Percentiles rank a stretch among this genome's conserved stretches.
Evolutionary conservation across 192 early-diverging fungal genomes (phyloP).

Genomic region (Entomortierella lignicola): DNA sequence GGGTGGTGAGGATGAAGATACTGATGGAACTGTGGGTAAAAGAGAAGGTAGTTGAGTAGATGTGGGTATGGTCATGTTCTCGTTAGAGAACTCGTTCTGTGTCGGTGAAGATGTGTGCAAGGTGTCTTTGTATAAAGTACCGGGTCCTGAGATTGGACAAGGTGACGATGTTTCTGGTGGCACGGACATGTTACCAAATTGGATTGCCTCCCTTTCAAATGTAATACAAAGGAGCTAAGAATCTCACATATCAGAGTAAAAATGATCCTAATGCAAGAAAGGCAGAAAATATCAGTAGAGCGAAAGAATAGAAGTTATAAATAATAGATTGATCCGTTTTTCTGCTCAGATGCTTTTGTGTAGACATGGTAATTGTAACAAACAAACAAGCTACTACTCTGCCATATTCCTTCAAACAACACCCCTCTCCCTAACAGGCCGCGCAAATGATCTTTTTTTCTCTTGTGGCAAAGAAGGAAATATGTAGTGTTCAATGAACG

Average conservation of each 20-base stretch:
- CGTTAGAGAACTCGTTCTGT: not conserved
- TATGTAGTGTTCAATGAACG: not conserved
- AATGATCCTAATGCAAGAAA: not conserved
- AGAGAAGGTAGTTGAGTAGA: not conserved
- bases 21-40: not conserved
- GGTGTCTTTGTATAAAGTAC: conserved; percentile 26
- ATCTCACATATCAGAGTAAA: not conserved
- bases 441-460: not conserved
- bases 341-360: not conserved
- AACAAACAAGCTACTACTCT: not conserved
- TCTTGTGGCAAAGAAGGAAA: not conserved
- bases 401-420: not conserved
- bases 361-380: not conserved
- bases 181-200: conserved; percentile 4
- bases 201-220: not conserved
- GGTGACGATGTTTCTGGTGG: not conserved
- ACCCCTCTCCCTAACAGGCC: not conserved
- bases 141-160: conserved; percentile 1
- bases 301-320: conserved; percentile 2
- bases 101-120: conserved; percentile 29
- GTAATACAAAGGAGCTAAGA: not conserved
- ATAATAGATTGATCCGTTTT: conserved; percentile 2
- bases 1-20: not conserved
- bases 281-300: not conserved
- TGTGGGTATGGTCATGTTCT: not conserved